A percentile compares a stretch with the other conserved stretches of the same genome.
Evolutionary conservation across 257 asterid genomes (phyloP).

Genomic region (Solanum stenotomum): DNA sequence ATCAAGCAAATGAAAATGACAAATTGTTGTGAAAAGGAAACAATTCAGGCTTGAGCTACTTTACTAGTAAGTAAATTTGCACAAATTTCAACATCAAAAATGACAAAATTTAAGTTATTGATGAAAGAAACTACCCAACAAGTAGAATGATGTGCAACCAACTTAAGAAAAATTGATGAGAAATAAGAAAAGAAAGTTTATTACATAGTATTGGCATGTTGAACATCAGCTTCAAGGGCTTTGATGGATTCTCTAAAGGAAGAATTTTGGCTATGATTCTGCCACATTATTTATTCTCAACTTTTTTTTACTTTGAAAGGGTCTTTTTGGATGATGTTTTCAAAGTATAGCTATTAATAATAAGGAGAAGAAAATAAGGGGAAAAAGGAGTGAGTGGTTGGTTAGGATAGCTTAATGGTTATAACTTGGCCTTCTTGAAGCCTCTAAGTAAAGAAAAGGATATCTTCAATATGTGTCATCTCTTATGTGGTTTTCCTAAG

Average conservation of each 20-base stretch:
- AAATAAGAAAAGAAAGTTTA: not conserved
- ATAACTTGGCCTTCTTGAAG: slow-evolving; percentile 29
- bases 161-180: not conserved
- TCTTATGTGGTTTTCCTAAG: not conserved
- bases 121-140: slow-evolving; percentile 9
- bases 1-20: not conserved
- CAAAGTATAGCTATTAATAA: not conserved
- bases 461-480: slow-evolving; percentile 16
- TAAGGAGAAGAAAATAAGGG: slow-evolving; percentile 5
- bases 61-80: not conserved
- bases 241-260: slow-evolving; percentile 56
- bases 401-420: slow-evolving; percentile 21
- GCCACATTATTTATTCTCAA: slow-evolving; percentile 43
- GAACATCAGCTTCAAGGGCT: slow-evolving; percentile 62
- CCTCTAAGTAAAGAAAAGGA: slow-evolving; percentile 38
- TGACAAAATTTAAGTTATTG: not conserved
- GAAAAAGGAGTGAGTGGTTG: not conserved
- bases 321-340: slow-evolving; percentile 4
- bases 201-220: slow-evolving; percentile 65
- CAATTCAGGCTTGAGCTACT: not conserved
- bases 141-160: slow-evolving; percentile 6
- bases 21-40: not conserved
- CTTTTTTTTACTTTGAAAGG: not conserved
- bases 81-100: not conserved
- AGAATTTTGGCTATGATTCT: slow-evolving; percentile 24